Conservation (phyloP, 2,329 filamentous ascomycete genomes). For the Aspergillus pseudotamarii region DNA sequence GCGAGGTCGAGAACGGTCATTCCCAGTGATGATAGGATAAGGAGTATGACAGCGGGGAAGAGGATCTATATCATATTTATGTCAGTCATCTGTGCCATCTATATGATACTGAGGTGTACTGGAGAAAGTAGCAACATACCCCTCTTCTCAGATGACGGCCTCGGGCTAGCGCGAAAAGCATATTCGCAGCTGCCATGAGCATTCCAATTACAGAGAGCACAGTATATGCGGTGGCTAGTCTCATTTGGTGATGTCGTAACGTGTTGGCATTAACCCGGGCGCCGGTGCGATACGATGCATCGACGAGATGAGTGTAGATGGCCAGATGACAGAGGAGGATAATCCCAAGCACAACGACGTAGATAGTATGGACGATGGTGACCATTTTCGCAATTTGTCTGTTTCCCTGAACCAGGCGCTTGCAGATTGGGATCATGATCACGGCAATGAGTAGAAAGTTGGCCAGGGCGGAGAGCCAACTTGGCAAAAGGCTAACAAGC, state of each 20-base stretch:
- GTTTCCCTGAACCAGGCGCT: conserved; percentile 14
- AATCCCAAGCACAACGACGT: conserved; percentile 11
- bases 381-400: conserved; percentile 2
- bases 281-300: not conserved
- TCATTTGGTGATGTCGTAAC: not conserved
- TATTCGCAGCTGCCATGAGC: conserved; percentile 10
- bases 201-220: conserved; percentile 17
- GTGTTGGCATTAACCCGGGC: too few species aligned
- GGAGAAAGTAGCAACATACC: conserved; percentile 8
- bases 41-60: conserved; percentile 1
- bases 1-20: conserved; percentile 11
- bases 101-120: not conserved
- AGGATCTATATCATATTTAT: conserved; percentile 1
- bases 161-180: conserved; percentile 12
- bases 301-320: conserved; percentile 6
- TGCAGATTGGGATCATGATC: conserved; percentile 20
- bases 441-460: conserved; percentile 9
- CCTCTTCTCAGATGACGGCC: conserved; percentile 8
- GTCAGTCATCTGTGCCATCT: not conserved
- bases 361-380: conserved; percentile 7
- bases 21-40: conserved; percentile 11
- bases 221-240: conserved; percentile 5
- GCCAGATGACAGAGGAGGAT: conserved; percentile 14
- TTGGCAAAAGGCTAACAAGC: not conserved
- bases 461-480: conserved; percentile 10